Evolutionary conservation across 768 basidiomycete species (phyloP), one percentile per base, ranked within the genome.

Genomic region (Tulasnella sp.): DNA sequence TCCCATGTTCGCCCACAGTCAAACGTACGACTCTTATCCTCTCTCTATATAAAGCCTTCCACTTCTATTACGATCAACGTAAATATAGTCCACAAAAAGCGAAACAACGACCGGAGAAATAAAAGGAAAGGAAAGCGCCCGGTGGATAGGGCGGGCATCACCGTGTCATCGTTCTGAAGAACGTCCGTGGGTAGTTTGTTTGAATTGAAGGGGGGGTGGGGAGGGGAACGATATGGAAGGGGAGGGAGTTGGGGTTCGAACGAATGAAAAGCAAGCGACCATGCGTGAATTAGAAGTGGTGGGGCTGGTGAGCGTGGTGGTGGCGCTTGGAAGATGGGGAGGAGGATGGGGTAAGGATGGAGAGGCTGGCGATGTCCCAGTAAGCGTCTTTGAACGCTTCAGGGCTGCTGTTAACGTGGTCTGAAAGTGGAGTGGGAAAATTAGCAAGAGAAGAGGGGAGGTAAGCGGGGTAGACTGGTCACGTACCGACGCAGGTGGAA

Each of bases 371-470:
- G 39, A 77, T 62, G 62, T 76, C 73, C 77, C 77, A 77, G 52
- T 76, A 75, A 2, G 76, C 73, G 71, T 77, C 75, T 19, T 37
- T 42, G 69, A 77, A 77, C 4, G 72, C 74, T 3, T 35, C 36
- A 8, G 77, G 77, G 68, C 75, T 76, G 69, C 76, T 75, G 69
- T 77, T 72, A 34, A 77, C 77, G 63, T 74, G 75, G 65, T 72
- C 75, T 77, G 32, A 29, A 68, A 17, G 32, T 12, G 34, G 14
- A 47, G n/a, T 0, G 29, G 12, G 19, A 17, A 8, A 14, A 22
- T 29, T 3, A n/a, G 26, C n/a, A 8, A 14, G n/a, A 22, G 63
- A 14, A 7, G 9, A 26, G 8, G 17, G 64, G 34, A 11, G 22
- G 22, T 8, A n/a, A 11, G 35, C 7, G 11, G 39, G 35, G 1